Conservation (phyloP, 2,329 filamentous ascomycete genomes). For the Aspergillus eucalypticola region DNA sequence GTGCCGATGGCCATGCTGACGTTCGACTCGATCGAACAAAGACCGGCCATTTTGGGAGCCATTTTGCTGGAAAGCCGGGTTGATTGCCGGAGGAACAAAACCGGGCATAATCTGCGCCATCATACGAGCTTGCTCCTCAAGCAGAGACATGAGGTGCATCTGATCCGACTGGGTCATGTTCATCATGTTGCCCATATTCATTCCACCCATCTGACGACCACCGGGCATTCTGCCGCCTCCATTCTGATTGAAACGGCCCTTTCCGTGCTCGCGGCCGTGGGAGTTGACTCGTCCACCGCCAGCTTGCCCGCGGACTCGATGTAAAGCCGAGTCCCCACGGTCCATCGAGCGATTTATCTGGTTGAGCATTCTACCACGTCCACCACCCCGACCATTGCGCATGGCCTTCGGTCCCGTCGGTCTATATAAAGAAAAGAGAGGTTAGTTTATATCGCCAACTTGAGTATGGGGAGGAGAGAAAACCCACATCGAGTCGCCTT, state of each 20-base stretch:
- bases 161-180: slow-evolving; percentile 67
- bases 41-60: slow-evolving; percentile 56
- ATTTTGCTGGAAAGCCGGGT: slow-evolving; percentile 55
- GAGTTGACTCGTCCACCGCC: slow-evolving; percentile 80
- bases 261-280: slow-evolving; percentile 69
- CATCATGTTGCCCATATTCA: slow-evolving; percentile 48
- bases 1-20: slow-evolving; percentile 51
- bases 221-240: slow-evolving; percentile 45
- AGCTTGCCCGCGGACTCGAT: slow-evolving; percentile 69
- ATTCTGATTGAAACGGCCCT: slow-evolving; percentile 60
- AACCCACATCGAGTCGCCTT: slow-evolving; percentile 44
- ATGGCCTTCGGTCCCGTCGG: slow-evolving; percentile 94
- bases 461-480: neutral
- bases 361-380: slow-evolving; percentile 78
- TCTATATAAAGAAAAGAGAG: slow-evolving; percentile 48
- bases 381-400: slow-evolving; percentile 69
- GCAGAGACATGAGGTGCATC: slow-evolving; percentile 72
- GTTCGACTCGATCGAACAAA: slow-evolving; percentile 71
- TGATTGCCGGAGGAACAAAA: slow-evolving; percentile 54
- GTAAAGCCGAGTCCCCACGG: slow-evolving; percentile 73
- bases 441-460: slow-evolving; percentile 41
- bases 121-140: slow-evolving; percentile 85
- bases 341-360: slow-evolving; percentile 84
- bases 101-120: slow-evolving; percentile 71
- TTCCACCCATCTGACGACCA: slow-evolving; percentile 50